Percentiles rank a stretch among this genome's conserved stretches.
Evolutionary conservation across 768 basidiomycete species (phyloP).

Genomic region (Auricularia cornea): DNA sequence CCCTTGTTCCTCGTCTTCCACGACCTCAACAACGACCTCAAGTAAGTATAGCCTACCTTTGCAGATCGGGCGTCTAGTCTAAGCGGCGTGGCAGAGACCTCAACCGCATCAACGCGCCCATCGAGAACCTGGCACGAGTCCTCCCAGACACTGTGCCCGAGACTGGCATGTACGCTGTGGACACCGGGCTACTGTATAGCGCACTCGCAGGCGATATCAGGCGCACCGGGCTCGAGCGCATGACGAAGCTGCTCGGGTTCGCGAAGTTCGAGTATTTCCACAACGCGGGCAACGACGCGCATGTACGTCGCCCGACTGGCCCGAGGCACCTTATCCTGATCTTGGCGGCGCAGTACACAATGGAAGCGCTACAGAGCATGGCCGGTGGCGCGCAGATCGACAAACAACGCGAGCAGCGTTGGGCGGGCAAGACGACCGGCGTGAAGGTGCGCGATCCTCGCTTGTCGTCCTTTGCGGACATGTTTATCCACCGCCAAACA

Average conservation of each 20-base stretch:
- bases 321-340: not conserved
- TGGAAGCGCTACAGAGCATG: conserved; percentile 60
- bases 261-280: conserved; percentile 46
- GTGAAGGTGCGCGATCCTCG: not conserved
- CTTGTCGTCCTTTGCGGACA: not conserved
- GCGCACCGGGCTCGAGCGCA: conserved; percentile 47
- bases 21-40: conserved; percentile 68
- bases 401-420: conserved; percentile 66
- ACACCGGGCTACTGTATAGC: conserved; percentile 67
- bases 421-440: conserved; percentile 46
- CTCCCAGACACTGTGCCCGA: conserved; percentile 50
- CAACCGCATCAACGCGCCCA: conserved; percentile 44
- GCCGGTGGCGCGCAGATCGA: conserved; percentile 66
- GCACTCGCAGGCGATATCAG: conserved; percentile 62
- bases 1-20: conserved; percentile 78
- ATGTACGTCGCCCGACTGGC: conserved; percentile 38
- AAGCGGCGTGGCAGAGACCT: conserved; percentile 36
- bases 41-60: conserved; percentile 30
- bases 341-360: conserved; percentile 47
- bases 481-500: not conserved
- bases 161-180: conserved; percentile 54
- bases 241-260: conserved; percentile 57
- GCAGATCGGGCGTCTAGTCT: not conserved
- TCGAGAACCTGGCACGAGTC: conserved; percentile 43
- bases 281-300: conserved; percentile 84